A percentile compares a stretch with the other conserved stretches of the same genome.
Conservation (phyloP, 2,329 filamentous ascomycete genomes). For the Acrocalymma vagum region DNA sequence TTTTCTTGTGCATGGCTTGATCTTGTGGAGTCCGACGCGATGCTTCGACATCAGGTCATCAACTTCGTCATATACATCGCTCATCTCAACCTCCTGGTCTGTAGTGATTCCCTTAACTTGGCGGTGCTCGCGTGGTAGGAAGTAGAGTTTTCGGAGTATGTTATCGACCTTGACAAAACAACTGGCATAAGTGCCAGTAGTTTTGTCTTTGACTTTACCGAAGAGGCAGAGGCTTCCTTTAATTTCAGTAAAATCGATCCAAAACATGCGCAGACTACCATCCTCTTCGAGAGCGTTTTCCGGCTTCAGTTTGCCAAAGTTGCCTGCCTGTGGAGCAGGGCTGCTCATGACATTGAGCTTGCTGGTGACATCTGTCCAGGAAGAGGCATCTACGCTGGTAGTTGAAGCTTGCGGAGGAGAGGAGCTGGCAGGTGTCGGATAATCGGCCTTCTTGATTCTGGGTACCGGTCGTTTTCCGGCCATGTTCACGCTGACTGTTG, state of each 20-base stretch:
- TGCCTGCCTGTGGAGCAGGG: slow-evolving; percentile 68
- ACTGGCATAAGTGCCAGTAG: slow-evolving; percentile 79
- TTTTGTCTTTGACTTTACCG: slow-evolving; percentile 93
- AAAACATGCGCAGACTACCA: slow-evolving; percentile 92
- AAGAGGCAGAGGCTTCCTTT: slow-evolving; percentile 93
- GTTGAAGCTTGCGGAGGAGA: slow-evolving; percentile 73
- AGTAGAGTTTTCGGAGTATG: slow-evolving; percentile 89
- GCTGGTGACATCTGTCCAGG: slow-evolving; percentile 88
- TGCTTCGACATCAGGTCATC: slow-evolving; percentile 87
- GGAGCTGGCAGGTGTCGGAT: slow-evolving; percentile 77
- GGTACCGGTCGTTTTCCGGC: slow-evolving; percentile 80
- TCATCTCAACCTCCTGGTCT: slow-evolving; percentile 82
- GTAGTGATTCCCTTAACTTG: slow-evolving; percentile 71
- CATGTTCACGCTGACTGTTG: slow-evolving; percentile 80
- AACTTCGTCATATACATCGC: slow-evolving; percentile 89
- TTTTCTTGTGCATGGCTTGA: slow-evolving; percentile 87
- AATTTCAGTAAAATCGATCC: slow-evolving; percentile 94
- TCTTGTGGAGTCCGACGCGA: slow-evolving; percentile 89
- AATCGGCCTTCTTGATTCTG: slow-evolving; percentile 72
- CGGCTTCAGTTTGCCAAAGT: slow-evolving; percentile 81
- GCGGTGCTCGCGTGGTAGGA: slow-evolving; percentile 79
- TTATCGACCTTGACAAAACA: slow-evolving; percentile 98
- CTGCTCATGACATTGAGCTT: slow-evolving; percentile 87
- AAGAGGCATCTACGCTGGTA: slow-evolving; percentile 72
- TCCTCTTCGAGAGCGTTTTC: slow-evolving; percentile 92